Conservation (phyloP, 345 rosid genomes). For the Eucalyptus erythrocorys region DNA sequence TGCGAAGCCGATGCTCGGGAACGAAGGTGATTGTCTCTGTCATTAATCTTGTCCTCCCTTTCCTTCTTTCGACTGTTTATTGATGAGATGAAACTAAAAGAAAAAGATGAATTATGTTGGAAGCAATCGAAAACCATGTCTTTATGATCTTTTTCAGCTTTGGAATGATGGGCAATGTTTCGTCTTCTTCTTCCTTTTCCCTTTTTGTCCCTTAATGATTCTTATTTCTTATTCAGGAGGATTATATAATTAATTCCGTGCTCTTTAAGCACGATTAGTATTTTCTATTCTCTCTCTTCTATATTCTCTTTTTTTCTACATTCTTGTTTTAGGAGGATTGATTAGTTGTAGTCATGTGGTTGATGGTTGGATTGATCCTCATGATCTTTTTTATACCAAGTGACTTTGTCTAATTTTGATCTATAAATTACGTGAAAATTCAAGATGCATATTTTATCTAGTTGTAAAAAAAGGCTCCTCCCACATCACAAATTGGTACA, state of each 20-base stretch:
- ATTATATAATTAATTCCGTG: neutral
- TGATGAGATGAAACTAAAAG: neutral
- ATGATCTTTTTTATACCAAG: fast-evolving
- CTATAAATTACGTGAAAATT: neutral
- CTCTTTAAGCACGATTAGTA: neutral
- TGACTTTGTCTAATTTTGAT: neutral
- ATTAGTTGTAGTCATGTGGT: neutral
- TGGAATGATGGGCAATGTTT: neutral
- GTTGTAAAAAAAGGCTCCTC: too few relatives aligned
- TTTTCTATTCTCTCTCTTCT: neutral
- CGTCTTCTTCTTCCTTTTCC: neutral
- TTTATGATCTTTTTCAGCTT: neutral
- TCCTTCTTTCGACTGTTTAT: neutral
- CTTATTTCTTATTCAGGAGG: neutral
- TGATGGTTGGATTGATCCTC: neutral
- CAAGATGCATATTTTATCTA: neutral
- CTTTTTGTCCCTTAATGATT: neutral
- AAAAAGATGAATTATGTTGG: neutral
- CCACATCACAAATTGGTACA: neutral
- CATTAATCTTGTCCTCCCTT: too few relatives aligned
- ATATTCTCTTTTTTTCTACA: neutral
- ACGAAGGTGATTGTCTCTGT: neutral
- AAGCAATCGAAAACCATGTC: neutral
- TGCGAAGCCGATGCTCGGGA: neutral
- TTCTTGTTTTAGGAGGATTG: neutral